Evolutionary conservation across 176 grass and related monocot species (phyloP).

Genomic region (Aechmea fasciata): DNA sequence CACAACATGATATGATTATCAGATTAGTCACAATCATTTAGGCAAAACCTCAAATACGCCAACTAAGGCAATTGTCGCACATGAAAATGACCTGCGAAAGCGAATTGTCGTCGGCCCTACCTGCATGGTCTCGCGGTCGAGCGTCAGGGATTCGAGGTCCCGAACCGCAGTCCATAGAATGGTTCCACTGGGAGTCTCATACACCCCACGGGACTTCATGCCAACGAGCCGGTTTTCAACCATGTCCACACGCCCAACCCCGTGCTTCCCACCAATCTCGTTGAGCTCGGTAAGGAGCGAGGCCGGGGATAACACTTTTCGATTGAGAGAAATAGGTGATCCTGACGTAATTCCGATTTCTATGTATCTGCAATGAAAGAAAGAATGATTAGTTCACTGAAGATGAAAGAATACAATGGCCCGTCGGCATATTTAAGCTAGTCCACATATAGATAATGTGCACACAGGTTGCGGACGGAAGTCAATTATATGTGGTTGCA

Average conservation of each 20-base stretch:
- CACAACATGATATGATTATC: no score
- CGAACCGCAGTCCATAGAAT: slow-evolving; percentile 60
- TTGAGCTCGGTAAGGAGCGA: slow-evolving; percentile 73
- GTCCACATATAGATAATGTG: not conserved
- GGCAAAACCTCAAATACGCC: no score
- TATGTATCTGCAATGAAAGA: slow-evolving; percentile 43
- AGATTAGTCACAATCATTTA: no score
- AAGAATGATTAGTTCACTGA: not conserved
- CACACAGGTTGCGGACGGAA: not conserved
- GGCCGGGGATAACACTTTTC: slow-evolving; percentile 55
- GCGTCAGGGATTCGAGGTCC: slow-evolving; percentile 62
- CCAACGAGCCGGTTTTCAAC: slow-evolving; percentile 88
- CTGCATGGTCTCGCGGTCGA: slow-evolving; percentile 81
- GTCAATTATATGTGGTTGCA: not conserved
- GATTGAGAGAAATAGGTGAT: slow-evolving; percentile 75
- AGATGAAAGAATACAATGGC: not conserved
- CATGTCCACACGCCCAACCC: slow-evolving; percentile 76
- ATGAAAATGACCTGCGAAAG: no score
- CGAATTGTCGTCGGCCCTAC: not conserved
- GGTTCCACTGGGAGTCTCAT: slow-evolving; percentile 90
- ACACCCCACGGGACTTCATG: slow-evolving; percentile 90
- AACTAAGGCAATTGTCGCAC: no score
- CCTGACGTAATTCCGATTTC: slow-evolving; percentile 75
- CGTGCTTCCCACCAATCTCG: slow-evolving; percentile 68
- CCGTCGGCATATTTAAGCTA: not conserved